Evolutionary conservation across 495 filamentous ascomycete genomes (phyloP), one percentile per base, ranked within the genome.

Genomic region (Pyrenula aspistea): DNA sequence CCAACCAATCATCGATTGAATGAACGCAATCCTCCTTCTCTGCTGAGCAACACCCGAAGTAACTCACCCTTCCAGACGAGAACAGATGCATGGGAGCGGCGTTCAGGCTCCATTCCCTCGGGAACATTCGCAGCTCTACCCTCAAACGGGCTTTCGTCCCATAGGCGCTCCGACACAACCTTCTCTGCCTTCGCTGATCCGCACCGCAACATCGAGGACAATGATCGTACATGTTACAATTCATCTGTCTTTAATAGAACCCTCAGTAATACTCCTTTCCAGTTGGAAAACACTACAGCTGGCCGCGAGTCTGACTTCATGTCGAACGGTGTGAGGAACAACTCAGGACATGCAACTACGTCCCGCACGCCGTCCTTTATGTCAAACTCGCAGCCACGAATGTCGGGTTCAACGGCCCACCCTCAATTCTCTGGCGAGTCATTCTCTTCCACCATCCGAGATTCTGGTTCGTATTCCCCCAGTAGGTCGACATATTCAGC

Each of bases 1-100:
- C 80, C 2, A 67, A 74, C 22, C 71, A 78, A 31, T 72, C 31
- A 67, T 47, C 71, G 75, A 47, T 56, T 71, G 4, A 70, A 65
- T 56, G 75, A 76, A 49, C 72, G 75, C 25, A 70, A 63, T 54
- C 63, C 67, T 0, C 57, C 64, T n/a, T 55, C 65, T 1, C 58
- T 77, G 12, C 31, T 42, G 4, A 42, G 31, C 31, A 42, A 42
- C 31, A 42, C 31, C 15, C 31, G 31, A 42, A 42, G 31, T 42
- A 42, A 42, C 15, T 42, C 31, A 8, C 31, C 31, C 15, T 42
- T 42, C 31, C 31, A 42, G 31, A 42, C 31, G 4, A 42, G 31
- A 42, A 15, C 4, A 4, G 15, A 4, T 15, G 15, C 15, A 8
- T 15, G 4, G 15, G 31, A 42, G 31, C 31, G 31, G 31, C 31